Evolutionary conservation across 129 eudicot species (phyloP), one percentile per base, ranked within the genome.

Genomic region (Glebionis coronaria): DNA sequence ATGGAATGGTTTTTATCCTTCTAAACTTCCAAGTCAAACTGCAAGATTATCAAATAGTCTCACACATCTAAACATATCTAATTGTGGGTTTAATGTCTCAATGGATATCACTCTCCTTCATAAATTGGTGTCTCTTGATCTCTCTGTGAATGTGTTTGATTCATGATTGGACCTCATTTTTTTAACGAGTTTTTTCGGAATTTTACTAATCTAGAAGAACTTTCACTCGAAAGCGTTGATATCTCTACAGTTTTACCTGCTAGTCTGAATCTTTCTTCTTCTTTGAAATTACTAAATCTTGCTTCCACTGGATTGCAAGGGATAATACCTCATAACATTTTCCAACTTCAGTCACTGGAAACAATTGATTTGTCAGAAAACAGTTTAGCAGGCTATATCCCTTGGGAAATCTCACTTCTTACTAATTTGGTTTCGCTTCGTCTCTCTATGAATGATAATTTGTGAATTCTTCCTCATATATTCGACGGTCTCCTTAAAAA

Each of bases 21-120:
- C 63, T 68, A 11, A 68, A 53, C 16, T 71, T 63, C 75, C 75
- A 3, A 47, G 13, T 44, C 46, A 46, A 12, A 61, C 61, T 21
- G 27, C 18, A n/a, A 16, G 11, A n/a, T 18, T 47, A n/a, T 62
- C 59, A 5, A 58, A 25, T 12, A 65, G 54, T 53, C 67, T 78
- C 52, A 72, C 70, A n/a, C 55, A 21, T 42, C 75, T 78, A 3
- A 53, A 49, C 12, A 18, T 79, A n/a, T 79, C 83, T 21, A 1
- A 0, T 0, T 18, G 56, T 40, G 1, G 47, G 12, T 44, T 73
- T 6, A 1, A 16, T 9, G 27, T 55, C 60, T 12, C 60, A 55
- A 19, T 23, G 1, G 42, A 50, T 12, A 16, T 61, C 62, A 21
- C 31, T 3, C 27, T 27, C 51, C 35, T 72, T 15, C 7, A 57